Percentiles rank a stretch among this genome's conserved stretches.
Evolutionary conservation across 148 eudicot genomes (phyloP).

Genomic region (Vaccinium myrtillus): DNA sequence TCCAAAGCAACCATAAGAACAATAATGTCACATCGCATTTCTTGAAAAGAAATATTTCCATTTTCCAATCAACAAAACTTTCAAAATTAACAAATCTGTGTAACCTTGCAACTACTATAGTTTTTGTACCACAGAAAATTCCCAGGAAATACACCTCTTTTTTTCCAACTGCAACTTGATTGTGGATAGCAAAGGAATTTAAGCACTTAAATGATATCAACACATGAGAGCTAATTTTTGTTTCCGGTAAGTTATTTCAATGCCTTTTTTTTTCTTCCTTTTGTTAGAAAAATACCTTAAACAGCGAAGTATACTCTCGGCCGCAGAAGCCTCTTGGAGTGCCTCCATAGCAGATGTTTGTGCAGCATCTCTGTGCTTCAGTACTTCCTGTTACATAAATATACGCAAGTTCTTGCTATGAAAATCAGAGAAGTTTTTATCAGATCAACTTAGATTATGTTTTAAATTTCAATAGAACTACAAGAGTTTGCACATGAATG

Average conservation of each 20-base stretch:
- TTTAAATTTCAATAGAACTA: neutral
- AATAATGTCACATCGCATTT: neutral
- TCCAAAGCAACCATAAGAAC: neutral
- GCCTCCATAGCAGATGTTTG: conserved; percentile 85
- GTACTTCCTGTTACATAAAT: conserved; percentile 51
- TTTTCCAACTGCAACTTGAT: neutral
- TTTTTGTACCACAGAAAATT: neutral
- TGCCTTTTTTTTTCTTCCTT: neutral
- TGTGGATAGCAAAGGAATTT: neutral
- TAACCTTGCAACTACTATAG: neutral
- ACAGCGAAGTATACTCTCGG: conserved; percentile 73
- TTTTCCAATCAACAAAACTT: neutral
- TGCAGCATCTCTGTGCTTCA: conserved; percentile 77
- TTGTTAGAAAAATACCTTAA: conserved; percentile 52
- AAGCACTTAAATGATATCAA: neutral
- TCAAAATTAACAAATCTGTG: neutral
- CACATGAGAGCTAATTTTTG: neutral
- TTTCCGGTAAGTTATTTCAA: neutral
- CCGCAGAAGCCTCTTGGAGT: conserved; percentile 83
- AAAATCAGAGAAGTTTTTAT: neutral
- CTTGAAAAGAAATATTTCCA: neutral
- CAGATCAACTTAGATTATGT: neutral
- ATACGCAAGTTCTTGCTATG: neutral
- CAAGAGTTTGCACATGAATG: neutral
- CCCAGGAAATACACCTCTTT: neutral